Percentiles rank a stretch among this genome's conserved stretches.
Evolutionary conservation across 495 filamentous ascomycete species (phyloP).

Genomic region (Penicillium silybi): DNA sequence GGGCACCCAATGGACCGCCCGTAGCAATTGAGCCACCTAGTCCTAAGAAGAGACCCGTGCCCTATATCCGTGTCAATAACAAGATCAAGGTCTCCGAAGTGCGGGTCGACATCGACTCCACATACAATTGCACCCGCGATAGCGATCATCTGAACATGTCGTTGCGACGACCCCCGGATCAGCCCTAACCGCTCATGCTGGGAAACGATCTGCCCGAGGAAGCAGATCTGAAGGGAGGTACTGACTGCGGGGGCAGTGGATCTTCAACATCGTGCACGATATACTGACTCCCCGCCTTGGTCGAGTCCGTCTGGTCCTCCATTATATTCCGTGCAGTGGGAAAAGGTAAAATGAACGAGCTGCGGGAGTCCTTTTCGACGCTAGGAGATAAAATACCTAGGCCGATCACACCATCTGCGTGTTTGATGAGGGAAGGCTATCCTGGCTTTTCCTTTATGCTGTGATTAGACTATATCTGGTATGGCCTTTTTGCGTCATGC

Average conservation of each 20-base stretch:
- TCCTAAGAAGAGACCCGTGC: slow-evolving; percentile 62
- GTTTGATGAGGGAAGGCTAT: slow-evolving; percentile 12
- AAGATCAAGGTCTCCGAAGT: neutral
- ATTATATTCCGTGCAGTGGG: slow-evolving; percentile 2
- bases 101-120: neutral
- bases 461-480: too few relatives aligned
- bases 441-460: too few relatives aligned
- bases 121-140: slow-evolving; percentile 54
- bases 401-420: slow-evolving; percentile 20
- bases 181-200: slow-evolving; percentile 25
- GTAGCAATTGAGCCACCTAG: slow-evolving; percentile 53
- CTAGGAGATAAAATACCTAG: neutral
- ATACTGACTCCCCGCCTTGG: slow-evolving; percentile 4
- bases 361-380: neutral
- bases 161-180: slow-evolving; percentile 33
- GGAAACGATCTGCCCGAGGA: slow-evolving; percentile 18
- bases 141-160: slow-evolving; percentile 58
- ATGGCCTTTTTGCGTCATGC: too few relatives aligned
- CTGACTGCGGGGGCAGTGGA: slow-evolving; percentile 2
- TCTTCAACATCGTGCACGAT: slow-evolving; percentile 20
- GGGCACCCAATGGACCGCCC: slow-evolving; percentile 57
- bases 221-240: neutral
- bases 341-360: neutral
- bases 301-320: slow-evolving; percentile 7
- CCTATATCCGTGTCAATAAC: slow-evolving; percentile 19